Base-by-base conservation (phyloP, 176 grass and related monocot species). In the Zoysia pacifica region DNA sequence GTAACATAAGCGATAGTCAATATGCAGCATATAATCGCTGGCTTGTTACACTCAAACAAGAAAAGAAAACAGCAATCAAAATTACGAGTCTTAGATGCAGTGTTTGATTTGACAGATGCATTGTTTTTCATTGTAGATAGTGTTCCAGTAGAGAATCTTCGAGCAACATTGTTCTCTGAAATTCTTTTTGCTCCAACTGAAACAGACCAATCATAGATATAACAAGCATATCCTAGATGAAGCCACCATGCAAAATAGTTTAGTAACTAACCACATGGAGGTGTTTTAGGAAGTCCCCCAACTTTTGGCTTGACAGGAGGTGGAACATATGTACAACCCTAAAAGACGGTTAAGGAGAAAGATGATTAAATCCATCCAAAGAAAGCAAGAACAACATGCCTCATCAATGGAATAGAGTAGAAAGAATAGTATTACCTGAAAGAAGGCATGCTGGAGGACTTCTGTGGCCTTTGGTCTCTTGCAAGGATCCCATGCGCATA, bases 401-500 rank as follows among this genome's bases (percentile, higher is more conserved):
- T n/a, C n/a, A n/a, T 51, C 53, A 69, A 45, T 48, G 38, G n/a
- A 28, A 66, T 52, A 5, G 55, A 28, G 16, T 16, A 41, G 3
- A 56, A 50, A 14, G 8, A 60, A 46, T 35, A 70, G 38, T 51
- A 59, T 72, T 83, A 96, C 97, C 88, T 93, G 77, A 85, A 99
- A 99, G 82, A 99, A 99, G 46, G 83, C 65, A 86, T 96, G 93
- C 75, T 89, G 88, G 60, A 99, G 90, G 77, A 84, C 93, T 67
- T 99, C 93, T 49, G 88, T 69, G 28, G 97, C 93, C 81, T 93
- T 99, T 55, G 93, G 97, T 85, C 97, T 95, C 69, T 91, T 93
- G 78, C 83, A 74, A 84, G 97, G 93, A 81, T 99, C 90, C 97
- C 97, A 99, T 16, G 90, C 86, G 74, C 97, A 99, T 47, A 99